Percentiles rank a stretch among this genome's conserved stretches.
These are phyloP conservation scores for Evernia prunastri DNA, from an alignment of 495 filamentous ascomycete species.

Conservation along the genomic window DNA sequence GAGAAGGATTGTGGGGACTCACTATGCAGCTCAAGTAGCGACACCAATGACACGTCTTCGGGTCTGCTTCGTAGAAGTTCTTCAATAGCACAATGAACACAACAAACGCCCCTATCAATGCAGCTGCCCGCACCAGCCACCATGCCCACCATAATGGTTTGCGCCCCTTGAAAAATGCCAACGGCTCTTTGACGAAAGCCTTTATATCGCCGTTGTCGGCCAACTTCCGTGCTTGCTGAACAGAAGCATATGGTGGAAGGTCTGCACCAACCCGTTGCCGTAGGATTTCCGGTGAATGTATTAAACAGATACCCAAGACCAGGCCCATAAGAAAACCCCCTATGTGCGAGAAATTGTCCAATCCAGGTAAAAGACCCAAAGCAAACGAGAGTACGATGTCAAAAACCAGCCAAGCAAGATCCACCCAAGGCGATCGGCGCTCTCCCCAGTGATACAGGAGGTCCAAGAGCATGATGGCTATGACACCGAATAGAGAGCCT, in stretches of 20 bases:
- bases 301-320: conserved; percentile 73
- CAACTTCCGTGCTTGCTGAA: conserved; percentile 40
- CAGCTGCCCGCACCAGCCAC: conserved; percentile 82
- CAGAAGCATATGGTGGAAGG: conserved; percentile 61
- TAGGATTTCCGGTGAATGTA: conserved; percentile 79
- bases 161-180: conserved; percentile 83
- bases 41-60: conserved; percentile 77
- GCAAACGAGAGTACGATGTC: conserved; percentile 87
- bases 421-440: conserved; percentile 64
- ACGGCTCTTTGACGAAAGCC: conserved; percentile 59
- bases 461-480: conserved; percentile 82
- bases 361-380: conserved; percentile 80
- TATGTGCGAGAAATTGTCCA: conserved; percentile 97
- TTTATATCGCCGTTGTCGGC: conserved; percentile 40
- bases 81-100: conserved; percentile 78
- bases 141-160: conserved; percentile 95
- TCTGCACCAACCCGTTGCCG: conserved; percentile 63
- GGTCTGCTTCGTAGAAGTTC: conserved; percentile 78
- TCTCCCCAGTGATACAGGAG: conserved; percentile 86
- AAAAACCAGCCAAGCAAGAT: conserved; percentile 75
- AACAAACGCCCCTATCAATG: conserved; percentile 69
- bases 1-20: conserved; percentile 38
- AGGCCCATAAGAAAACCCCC: conserved; percentile 93
- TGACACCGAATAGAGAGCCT: conserved; percentile 81
- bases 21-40: conserved; percentile 89